These are phyloP conservation scores for Massariosphaeria phaeospora DNA, from an alignment of 495 filamentous ascomycete species.

Conservation along the genomic window DNA sequence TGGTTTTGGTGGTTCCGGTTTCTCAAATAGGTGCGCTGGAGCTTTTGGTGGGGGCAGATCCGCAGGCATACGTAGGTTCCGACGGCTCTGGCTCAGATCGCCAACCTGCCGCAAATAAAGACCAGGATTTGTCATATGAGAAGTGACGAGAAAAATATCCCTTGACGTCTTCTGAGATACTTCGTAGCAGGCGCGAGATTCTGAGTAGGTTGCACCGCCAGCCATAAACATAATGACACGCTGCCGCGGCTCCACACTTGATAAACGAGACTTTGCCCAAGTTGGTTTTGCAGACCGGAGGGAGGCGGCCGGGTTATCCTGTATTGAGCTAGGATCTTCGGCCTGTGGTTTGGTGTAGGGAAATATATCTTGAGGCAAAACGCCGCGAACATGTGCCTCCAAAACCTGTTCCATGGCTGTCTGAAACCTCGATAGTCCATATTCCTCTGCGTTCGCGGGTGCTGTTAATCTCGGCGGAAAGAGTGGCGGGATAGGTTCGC, in stretches of 20 bases:
- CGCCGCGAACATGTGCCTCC: conserved; percentile 60
- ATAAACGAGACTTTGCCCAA: conserved; percentile 78
- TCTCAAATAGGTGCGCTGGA: conserved; percentile 81
- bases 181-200: conserved; percentile 86
- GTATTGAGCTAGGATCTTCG: conserved; percentile 53
- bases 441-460: conserved; percentile 48
- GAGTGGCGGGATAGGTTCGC: conserved; percentile 56
- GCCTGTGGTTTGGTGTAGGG: conserved; percentile 77
- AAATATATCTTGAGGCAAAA: conserved; percentile 57
- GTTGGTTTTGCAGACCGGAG: conserved; percentile 85
- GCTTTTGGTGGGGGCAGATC: conserved; percentile 75
- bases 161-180: conserved; percentile 61
- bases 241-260: conserved; percentile 75
- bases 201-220: conserved; percentile 88
- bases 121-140: conserved; percentile 80
- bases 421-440: conserved; percentile 57
- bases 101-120: conserved; percentile 77
- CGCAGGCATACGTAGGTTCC: conserved; percentile 70
- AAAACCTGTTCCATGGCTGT: conserved; percentile 48
- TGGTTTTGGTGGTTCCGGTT: conserved; percentile 47
- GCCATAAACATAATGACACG: conserved; percentile 94
- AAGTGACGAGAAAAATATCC: conserved; percentile 87
- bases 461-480: conserved; percentile 59
- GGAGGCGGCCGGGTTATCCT: conserved; percentile 65
- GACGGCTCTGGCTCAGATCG: conserved; percentile 68